phyloP scores from a whole-genome alignment of 257 asterid genomes.

The Plantago ovata region DNA sequence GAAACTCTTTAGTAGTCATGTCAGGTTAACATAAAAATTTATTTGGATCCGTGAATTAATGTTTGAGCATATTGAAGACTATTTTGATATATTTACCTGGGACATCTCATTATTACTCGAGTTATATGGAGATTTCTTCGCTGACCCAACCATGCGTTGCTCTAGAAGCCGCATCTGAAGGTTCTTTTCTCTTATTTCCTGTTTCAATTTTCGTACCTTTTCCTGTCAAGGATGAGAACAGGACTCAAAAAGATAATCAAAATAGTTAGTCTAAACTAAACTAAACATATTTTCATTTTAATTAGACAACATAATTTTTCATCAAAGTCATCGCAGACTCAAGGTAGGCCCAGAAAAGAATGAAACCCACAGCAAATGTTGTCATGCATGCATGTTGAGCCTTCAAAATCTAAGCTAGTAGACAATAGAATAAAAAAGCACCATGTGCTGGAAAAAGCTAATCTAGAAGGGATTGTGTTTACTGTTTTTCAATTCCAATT shows the following conservation, averaged over 20 bases:
- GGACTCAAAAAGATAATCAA: slow-evolving; percentile 7
- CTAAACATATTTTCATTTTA: not conserved
- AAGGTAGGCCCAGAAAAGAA: slow-evolving; percentile 1
- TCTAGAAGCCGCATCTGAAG: slow-evolving; percentile 60
- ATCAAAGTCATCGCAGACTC: slow-evolving; percentile 5
- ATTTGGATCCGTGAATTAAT: not conserved
- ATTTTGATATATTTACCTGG: slow-evolving; percentile 40
- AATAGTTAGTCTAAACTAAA: not conserved
- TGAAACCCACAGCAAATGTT: slow-evolving; percentile 4
- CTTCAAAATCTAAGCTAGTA: not conserved
- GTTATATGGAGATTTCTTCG: slow-evolving; percentile 48
- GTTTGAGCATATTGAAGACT: not conserved
- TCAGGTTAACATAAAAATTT: too few relatives aligned
- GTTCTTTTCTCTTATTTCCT: slow-evolving; percentile 70
- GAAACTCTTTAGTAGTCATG: too few relatives aligned
- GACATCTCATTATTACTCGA: slow-evolving; percentile 49
- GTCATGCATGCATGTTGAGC: slow-evolving; percentile 8
- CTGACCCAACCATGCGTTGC: slow-evolving; percentile 81
- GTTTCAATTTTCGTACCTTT: slow-evolving; percentile 52
- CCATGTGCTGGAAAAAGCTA: not conserved
- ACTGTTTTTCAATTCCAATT: not conserved
- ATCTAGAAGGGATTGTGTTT: not conserved
- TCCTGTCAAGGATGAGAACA: slow-evolving; percentile 35
- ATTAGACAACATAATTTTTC: not conserved
- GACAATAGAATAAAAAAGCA: not conserved